These are phyloP conservation scores for Globisporangium mamillatum DNA, from an alignment of 352 stramenopile genomes.

Conservation along the genomic window DNA sequence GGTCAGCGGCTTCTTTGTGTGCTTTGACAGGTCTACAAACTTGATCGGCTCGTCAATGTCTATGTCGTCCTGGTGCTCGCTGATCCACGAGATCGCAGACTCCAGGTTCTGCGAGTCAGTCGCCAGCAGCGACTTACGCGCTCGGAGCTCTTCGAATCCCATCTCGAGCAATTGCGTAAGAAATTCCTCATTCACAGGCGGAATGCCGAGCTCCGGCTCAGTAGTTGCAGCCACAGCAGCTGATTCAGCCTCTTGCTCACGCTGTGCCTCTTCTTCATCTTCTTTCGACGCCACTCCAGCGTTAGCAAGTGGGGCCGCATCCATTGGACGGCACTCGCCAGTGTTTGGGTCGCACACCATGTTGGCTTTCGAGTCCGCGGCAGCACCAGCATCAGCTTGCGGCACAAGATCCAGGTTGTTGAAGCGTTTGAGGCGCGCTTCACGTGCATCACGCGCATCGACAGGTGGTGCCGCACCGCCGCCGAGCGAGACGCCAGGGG, in stretches of 20 bases:
- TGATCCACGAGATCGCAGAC: conserved; percentile 83
- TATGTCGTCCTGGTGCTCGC: conserved; percentile 84
- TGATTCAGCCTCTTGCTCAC: conserved; percentile 19
- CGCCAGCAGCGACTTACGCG: conserved; percentile 80
- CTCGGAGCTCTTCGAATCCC: conserved; percentile 80
- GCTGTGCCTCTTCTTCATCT: conserved; percentile 14
- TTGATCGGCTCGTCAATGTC: conserved; percentile 90
- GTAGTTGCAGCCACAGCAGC: conserved; percentile 5
- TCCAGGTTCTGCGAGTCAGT: conserved; percentile 76
- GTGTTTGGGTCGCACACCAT: conserved; percentile 71
- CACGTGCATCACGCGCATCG: conserved; percentile 75
- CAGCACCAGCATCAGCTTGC: conserved; percentile 16
- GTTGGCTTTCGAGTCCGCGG: conserved; percentile 33
- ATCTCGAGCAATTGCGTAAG: conserved; percentile 77
- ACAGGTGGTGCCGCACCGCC: conserved; percentile 23
- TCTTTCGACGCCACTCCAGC: conserved; percentile 17
- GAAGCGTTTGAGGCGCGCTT: conserved; percentile 77
- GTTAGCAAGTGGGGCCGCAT: conserved; percentile 6
- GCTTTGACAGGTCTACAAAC: conserved; percentile 69
- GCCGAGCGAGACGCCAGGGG: conserved; percentile 60
- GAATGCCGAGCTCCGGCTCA: conserved; percentile 32
- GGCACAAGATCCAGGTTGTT: conserved; percentile 64
- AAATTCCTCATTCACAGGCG: conserved; percentile 68
- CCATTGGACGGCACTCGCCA: conserved; percentile 43
- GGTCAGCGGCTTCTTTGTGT: conserved; percentile 56